Evolutionary conservation across 495 filamentous ascomycete species (phyloP).

Genomic region (Sphaerosporella brunnea): DNA sequence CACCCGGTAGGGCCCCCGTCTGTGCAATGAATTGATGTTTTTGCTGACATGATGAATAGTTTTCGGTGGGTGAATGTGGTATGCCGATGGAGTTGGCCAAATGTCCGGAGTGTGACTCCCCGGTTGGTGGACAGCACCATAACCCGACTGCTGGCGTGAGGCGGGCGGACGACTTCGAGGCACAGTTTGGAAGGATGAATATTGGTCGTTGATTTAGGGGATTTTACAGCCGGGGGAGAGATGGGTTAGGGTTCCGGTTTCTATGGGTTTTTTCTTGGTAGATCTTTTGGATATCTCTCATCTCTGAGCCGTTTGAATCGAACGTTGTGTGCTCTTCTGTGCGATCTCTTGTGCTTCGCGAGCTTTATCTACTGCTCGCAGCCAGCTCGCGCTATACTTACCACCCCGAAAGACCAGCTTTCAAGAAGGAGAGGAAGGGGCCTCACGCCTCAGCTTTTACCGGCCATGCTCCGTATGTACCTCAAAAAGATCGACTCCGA

Average conservation of each 20-base stretch:
- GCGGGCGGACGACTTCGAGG: conserved; percentile 34
- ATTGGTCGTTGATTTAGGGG: neutral
- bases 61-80: conserved; percentile 58
- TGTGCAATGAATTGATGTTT: neutral
- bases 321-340: too few species aligned
- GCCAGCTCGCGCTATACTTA: too few species aligned
- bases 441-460: too few species aligned
- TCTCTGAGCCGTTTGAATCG: too few species aligned
- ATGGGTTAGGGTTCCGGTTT: too few species aligned
- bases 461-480: too few species aligned
- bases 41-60: conserved; percentile 25
- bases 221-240: too few species aligned
- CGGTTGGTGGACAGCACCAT: conserved; percentile 45
- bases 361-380: too few species aligned
- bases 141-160: conserved; percentile 34
- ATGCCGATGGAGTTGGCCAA: conserved; percentile 43
- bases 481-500: too few species aligned
- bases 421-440: too few species aligned
- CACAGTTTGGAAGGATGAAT: conserved; percentile 23
- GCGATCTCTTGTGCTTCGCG: too few species aligned
- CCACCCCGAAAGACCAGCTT: too few species aligned
- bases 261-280: neutral
- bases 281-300: neutral
- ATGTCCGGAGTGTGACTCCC: conserved; percentile 48
- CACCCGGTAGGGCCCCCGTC: conserved; percentile 32